Base-by-base conservation (phyloP, 1,284 basidiomycete genomes). In the Stereum hirsutum region DNA sequence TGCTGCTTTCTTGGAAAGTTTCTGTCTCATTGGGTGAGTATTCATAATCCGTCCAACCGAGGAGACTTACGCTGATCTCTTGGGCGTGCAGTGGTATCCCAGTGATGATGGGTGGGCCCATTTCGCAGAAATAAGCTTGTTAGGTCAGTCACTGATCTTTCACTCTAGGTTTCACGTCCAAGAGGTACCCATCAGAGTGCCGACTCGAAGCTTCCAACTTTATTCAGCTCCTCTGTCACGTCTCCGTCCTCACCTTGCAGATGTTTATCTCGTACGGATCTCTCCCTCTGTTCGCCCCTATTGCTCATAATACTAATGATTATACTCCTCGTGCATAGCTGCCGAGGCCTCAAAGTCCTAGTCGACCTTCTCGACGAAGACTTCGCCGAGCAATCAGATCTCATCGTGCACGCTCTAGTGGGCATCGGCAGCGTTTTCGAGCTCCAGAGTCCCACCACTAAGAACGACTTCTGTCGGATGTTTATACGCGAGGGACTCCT, bases 401-500 rank as follows among this genome's bases (percentile, higher is more conserved):
- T 99, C n/a, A 87, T 98, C 31, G 85, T 90, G 34, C 89, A 95
- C 49, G 92, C 95, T 1, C 74, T 99, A 3, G 91, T 95, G 47
- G 94, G 94, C 10, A 93, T 99, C 43, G 84, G 86, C 43, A 91
- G 84, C 52, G 95, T 98, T 2, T 95, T 99, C 55, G 94, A 98
- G 52, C 74, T 98, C 8, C 81, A 94, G 62, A 92, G 89, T 40
- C 90, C 94, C 1, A 96, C 93, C 6, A 94, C 93, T 6, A 90
- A 96, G 56, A 97, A 95, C 58, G 95, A 98, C 63, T 97, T 98
- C 59, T 98, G 94, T 58, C 80, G 95, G 14, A 96, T 98, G 89
- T 94, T 98, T 64, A 92, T 96, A 25, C 78, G 91, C 20, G 95
- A 97, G 62, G 94, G 94, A 14, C 70, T 98, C 5, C 70, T 97